Percentiles rank a stretch among this genome's conserved stretches.
These are phyloP conservation scores for Sclerotinia trifoliorum DNA, from an alignment of 2,329 filamentous ascomycete species.

Conservation along the genomic window DNA sequence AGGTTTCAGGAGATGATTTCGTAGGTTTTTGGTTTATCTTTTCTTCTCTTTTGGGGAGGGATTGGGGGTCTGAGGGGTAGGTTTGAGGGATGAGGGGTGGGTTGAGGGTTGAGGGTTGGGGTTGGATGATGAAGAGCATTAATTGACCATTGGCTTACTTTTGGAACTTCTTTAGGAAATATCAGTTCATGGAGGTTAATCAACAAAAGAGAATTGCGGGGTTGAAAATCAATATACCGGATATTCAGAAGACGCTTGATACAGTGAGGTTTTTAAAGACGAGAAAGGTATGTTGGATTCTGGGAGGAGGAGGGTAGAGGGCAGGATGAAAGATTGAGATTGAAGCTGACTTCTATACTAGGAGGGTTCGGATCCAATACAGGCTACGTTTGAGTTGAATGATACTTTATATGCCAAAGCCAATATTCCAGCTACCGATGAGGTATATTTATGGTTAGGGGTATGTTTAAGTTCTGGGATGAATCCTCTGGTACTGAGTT, in stretches of 20 bases:
- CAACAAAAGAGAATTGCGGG: constrained; percentile 79
- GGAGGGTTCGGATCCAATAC: constrained; percentile 62
- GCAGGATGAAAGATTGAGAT: background rate
- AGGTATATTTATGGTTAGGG: constrained; percentile 97
- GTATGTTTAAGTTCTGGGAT: constrained; percentile 48
- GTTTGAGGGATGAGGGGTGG: background rate
- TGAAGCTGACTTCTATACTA: constrained; percentile 28
- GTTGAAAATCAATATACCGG: constrained; percentile 90
- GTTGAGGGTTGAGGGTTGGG: background rate
- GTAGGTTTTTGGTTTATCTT: no score
- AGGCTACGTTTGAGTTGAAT: constrained; percentile 94
- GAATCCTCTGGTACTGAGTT: constrained; percentile 16
- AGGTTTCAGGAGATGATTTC: constrained; percentile 93
- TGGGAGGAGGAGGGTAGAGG: background rate
- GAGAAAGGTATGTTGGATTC: constrained; percentile 56
- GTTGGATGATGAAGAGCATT: background rate
- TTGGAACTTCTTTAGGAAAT: constrained; percentile 66
- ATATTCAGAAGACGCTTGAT: constrained; percentile 94
- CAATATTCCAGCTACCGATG: constrained; percentile 74
- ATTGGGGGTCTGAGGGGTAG: background rate
- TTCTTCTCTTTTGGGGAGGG: background rate
- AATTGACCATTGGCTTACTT: constrained; percentile 5
- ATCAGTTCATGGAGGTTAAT: constrained; percentile 99
- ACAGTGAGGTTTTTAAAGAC: constrained; percentile 82
- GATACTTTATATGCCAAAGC: constrained; percentile 94